Evolutionary conservation across 2,329 filamentous ascomycete genomes (phyloP).

Genomic region (Thelonectria discophora): DNA sequence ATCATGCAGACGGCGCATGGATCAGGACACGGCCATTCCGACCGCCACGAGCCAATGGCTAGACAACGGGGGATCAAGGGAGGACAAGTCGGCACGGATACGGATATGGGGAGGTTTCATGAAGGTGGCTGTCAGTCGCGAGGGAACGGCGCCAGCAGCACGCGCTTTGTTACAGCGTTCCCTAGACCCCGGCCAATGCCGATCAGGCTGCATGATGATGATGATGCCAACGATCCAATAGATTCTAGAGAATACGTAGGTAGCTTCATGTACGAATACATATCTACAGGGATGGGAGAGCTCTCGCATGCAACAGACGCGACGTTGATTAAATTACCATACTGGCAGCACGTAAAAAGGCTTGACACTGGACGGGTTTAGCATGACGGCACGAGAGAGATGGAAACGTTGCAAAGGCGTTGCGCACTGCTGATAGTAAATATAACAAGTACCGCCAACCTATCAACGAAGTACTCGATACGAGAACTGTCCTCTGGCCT

Average conservation of each 20-base stretch:
- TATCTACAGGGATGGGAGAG: neutral
- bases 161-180: conserved; percentile 8
- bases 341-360: neutral
- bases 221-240: conserved; percentile 5
- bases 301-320: conserved; percentile 6
- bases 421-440: too few species aligned
- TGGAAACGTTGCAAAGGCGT: too few species aligned
- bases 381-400: neutral
- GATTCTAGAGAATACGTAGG: neutral
- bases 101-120: conserved; percentile 12
- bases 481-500: neutral
- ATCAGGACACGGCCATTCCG: conserved; percentile 32
- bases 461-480: neutral
- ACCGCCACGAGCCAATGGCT: conserved; percentile 28
- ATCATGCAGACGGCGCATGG: conserved; percentile 40
- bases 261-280: neutral
- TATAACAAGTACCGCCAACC: too few species aligned
- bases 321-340: neutral
- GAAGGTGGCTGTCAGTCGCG: conserved; percentile 12
- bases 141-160: conserved; percentile 8
- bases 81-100: conserved; percentile 1
- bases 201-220: conserved; percentile 16
- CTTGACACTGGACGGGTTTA: neutral
- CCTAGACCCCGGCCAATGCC: neutral
- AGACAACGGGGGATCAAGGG: conserved; percentile 26